phyloP scores from a whole-genome alignment of 331 rosid species.

The Acacia concinna region DNA sequence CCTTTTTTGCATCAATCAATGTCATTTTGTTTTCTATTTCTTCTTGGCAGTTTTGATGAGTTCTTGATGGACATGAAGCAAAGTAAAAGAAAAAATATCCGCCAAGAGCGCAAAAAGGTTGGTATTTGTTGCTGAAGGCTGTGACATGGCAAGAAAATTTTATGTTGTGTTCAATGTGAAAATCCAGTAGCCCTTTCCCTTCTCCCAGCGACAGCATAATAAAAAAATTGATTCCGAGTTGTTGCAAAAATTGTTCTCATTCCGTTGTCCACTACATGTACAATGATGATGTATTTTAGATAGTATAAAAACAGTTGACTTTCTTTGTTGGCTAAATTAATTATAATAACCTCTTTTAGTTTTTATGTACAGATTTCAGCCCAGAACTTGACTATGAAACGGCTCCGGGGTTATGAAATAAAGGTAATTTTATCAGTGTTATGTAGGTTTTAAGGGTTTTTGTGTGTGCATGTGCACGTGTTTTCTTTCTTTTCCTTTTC shows the following conservation, averaged over 20 bases:
- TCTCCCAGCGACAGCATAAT: not conserved
- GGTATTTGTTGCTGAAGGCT: slow-evolving; percentile 5
- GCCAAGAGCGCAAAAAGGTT: slow-evolving; percentile 97
- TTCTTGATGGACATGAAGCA: slow-evolving; percentile 97
- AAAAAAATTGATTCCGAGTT: slow-evolving; percentile 1
- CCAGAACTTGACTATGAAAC: slow-evolving; percentile 84
- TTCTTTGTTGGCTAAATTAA: slow-evolving; percentile 9
- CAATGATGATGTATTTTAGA: slow-evolving; percentile 6
- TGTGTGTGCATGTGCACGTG: no score
- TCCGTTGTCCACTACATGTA: not conserved
- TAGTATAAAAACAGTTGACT: not conserved
- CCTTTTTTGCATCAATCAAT: not conserved
- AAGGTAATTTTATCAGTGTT: slow-evolving; percentile 53
- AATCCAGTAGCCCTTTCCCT: not conserved
- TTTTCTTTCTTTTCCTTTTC: no score
- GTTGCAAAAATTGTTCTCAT: not conserved
- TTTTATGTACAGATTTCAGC: slow-evolving; percentile 59
- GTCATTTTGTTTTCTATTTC: not conserved
- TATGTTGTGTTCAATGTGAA: not conserved
- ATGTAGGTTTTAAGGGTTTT: not conserved
- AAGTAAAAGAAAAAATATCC: slow-evolving; percentile 89
- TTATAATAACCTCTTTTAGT: slow-evolving; percentile 20
- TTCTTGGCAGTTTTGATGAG: slow-evolving; percentile 74
- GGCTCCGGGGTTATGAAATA: slow-evolving; percentile 85
- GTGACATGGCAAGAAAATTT: not conserved